Evolutionary conservation across 2,329 filamentous ascomycete genomes (phyloP).

Genomic region (Paracamarosporium sp.): DNA sequence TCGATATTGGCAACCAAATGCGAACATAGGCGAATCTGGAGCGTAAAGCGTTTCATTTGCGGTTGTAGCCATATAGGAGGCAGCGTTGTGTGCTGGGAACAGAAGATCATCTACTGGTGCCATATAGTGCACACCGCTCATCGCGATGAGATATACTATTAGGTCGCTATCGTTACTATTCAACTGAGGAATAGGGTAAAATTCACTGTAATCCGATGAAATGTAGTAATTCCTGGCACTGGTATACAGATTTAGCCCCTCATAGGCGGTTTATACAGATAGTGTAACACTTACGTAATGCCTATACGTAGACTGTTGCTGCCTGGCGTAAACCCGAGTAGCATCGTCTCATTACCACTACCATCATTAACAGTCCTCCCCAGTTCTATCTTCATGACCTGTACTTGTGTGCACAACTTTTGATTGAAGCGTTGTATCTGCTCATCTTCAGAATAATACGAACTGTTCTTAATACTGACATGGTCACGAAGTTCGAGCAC

Average conservation of each 20-base stretch:
- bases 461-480: too few species aligned
- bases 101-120: constrained; percentile 8
- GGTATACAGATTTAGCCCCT: neutral
- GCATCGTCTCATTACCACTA: too few species aligned
- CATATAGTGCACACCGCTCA: neutral
- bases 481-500: neutral
- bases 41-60: neutral
- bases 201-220: neutral
- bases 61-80: neutral
- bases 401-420: too few species aligned
- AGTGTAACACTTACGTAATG: neutral
- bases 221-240: neutral
- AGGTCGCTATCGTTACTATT: neutral
- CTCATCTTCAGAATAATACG: too few species aligned
- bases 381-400: too few species aligned
- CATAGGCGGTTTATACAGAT: neutral
- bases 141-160: neutral
- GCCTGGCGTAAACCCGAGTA: too few species aligned
- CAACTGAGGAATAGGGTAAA: neutral
- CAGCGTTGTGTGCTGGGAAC: constrained; percentile 3
- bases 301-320: neutral
- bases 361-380: too few species aligned
- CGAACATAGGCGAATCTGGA: neutral
- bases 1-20: neutral
- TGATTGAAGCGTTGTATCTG: too few species aligned